These are phyloP conservation scores for Aspergillus fischeri DNA, from an alignment of 2,329 filamentous ascomycete species.

Conservation along the genomic window DNA sequence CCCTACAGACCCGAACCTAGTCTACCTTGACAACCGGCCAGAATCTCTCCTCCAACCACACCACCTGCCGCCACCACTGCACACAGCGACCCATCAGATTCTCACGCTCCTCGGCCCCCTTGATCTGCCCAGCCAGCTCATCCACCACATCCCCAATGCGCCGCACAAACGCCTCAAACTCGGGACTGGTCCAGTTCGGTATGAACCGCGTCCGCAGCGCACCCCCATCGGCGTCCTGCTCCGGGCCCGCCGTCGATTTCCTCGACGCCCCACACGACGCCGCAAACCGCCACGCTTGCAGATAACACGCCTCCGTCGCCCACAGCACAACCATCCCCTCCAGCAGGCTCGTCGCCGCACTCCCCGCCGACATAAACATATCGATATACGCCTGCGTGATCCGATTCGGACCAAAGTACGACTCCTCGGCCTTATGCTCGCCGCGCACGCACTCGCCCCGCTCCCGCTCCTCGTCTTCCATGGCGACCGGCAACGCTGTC, in stretches of 20 bases:
- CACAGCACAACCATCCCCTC: conserved; percentile 71
- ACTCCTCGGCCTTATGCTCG: neutral
- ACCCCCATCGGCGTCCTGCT: conserved; percentile 60
- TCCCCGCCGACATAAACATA: conserved; percentile 55
- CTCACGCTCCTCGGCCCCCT: conserved; percentile 33
- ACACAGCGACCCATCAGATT: conserved; percentile 41
- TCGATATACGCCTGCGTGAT: conserved; percentile 55
- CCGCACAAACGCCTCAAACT: conserved; percentile 59
- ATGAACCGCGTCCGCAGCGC: conserved; percentile 63
- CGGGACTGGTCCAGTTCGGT: conserved; percentile 61
- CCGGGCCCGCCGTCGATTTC: conserved; percentile 4
- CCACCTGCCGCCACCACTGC: conserved; percentile 46
- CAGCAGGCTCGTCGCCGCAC: conserved; percentile 51
- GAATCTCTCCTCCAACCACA: conserved; percentile 56
- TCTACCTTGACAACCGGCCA: conserved; percentile 46
- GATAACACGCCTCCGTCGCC: conserved; percentile 67
- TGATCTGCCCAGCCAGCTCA: conserved; percentile 44
- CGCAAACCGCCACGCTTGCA: conserved; percentile 54
- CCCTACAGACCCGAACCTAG: neutral
- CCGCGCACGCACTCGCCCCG: conserved; percentile 24
- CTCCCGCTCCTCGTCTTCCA: neutral
- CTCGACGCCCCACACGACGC: conserved; percentile 29
- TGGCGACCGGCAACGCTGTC: conserved; percentile 29
- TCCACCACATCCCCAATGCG: conserved; percentile 54
- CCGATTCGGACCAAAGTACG: conserved; percentile 28